A percentile compares a stretch with the other conserved stretches of the same genome.
Conservation (phyloP, 148 eudicot genomes). For the Talinum fruticosum region DNA sequence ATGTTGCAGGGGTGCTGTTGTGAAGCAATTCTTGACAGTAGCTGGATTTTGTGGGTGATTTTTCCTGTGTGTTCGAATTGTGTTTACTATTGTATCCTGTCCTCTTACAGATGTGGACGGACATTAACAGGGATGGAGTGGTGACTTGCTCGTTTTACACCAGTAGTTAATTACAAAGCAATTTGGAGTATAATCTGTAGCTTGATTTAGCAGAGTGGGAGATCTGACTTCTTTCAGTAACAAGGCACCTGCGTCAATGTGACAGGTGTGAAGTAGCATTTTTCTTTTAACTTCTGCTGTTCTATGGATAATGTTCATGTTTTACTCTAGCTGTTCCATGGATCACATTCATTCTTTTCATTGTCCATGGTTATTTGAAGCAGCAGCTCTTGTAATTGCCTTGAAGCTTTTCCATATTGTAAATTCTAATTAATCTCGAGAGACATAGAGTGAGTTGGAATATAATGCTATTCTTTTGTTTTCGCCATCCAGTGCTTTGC, state of each 20-base stretch:
- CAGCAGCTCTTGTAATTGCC: constrained; percentile 9
- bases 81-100: constrained; percentile 18
- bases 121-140: not conserved
- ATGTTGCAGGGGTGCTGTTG: not conserved
- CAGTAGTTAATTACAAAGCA: not conserved
- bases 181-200: not conserved
- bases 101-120: constrained; percentile 25
- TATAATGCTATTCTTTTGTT: not conserved
- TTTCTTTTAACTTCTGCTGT: constrained; percentile 2
- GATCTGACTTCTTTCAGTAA: not conserved
- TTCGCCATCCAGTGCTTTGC: not conserved
- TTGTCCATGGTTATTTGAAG: not conserved
- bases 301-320: not conserved
- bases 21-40: not conserved
- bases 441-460: not conserved
- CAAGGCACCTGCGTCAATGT: constrained; percentile 24
- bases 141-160: not conserved
- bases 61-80: not conserved
- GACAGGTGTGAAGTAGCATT: constrained; percentile 30
- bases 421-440: not conserved
- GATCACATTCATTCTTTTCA: not conserved
- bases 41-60: not conserved
- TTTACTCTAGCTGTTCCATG: not conserved
- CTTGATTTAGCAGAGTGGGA: not conserved
- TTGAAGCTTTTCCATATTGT: not conserved